A percentile compares a stretch with the other conserved stretches of the same genome.
Evolutionary conservation across 2,329 filamentous ascomycete species (phyloP).

Genomic region (Alternaria triticina): DNA sequence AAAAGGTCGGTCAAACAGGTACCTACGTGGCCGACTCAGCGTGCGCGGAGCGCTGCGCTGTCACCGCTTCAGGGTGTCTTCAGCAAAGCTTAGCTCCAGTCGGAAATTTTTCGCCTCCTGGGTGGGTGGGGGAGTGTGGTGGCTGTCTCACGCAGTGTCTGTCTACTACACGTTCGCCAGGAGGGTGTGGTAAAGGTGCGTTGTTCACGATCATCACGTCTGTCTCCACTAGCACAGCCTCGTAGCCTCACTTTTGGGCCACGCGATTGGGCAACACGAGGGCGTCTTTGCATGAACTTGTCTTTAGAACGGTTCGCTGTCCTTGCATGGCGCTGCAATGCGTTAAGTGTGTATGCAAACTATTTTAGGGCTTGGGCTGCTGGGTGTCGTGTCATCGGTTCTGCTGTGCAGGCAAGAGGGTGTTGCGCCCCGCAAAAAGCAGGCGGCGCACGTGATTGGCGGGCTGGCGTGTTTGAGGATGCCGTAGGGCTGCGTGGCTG

Average conservation of each 20-base stretch:
- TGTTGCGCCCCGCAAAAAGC: slow-evolving; percentile 23
- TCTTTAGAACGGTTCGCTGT: slow-evolving; percentile 26
- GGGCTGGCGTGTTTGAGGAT: neutral
- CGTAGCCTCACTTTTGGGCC: slow-evolving; percentile 13
- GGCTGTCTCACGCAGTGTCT: neutral
- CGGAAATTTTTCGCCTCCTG: slow-evolving; percentile 1
- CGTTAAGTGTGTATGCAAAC: neutral
- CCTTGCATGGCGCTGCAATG: slow-evolving; percentile 7
- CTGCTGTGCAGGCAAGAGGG: slow-evolving; percentile 14
- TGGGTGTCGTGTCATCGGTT: slow-evolving; percentile 15
- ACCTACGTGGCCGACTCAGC: slow-evolving; percentile 34
- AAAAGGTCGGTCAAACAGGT: slow-evolving; percentile 29
- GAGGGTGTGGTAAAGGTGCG: slow-evolving; percentile 31
- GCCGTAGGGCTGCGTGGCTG: neutral
- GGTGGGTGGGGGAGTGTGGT: neutral
- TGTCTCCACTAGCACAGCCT: slow-evolving; percentile 23
- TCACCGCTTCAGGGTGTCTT: slow-evolving; percentile 19
- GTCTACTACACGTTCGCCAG: slow-evolving; percentile 1
- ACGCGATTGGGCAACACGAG: slow-evolving; percentile 12
- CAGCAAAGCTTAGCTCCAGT: neutral
- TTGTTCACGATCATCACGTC: slow-evolving; percentile 14
- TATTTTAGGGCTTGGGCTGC: slow-evolving; percentile 11
- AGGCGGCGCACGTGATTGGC: neutral
- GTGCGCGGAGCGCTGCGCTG: slow-evolving; percentile 24
- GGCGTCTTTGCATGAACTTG: slow-evolving; percentile 30